Conservation (phyloP, 164 flowering plant genomes). For the Umbellularia californica region DNA sequence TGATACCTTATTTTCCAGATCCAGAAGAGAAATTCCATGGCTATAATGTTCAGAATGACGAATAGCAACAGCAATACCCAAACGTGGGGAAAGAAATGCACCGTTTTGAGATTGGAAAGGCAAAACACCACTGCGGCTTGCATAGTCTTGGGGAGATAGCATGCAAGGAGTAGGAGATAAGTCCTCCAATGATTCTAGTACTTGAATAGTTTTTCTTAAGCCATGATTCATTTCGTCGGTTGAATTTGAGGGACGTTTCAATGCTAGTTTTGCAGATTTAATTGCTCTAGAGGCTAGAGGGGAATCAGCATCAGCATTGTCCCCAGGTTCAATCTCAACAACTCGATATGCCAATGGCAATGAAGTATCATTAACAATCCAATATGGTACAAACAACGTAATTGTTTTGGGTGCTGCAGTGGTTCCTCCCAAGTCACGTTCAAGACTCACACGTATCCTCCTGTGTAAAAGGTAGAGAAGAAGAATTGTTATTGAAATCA, state of each 20-base stretch:
- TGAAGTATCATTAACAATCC: slow-evolving; percentile 79
- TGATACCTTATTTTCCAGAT: slow-evolving; percentile 91
- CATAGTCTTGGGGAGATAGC: slow-evolving; percentile 92
- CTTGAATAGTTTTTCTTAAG: slow-evolving; percentile 60
- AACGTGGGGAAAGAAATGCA: slow-evolving; percentile 60
- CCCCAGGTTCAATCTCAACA: slow-evolving; percentile 79
- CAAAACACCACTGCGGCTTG: slow-evolving; percentile 50
- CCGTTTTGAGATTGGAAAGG: slow-evolving; percentile 68
- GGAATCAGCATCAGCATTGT: slow-evolving; percentile 51
- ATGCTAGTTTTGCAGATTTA: slow-evolving; percentile 57
- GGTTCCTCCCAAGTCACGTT: slow-evolving; percentile 81
- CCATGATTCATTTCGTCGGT: slow-evolving; percentile 35
- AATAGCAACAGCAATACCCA: slow-evolving; percentile 83
- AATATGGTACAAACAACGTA: slow-evolving; percentile 90
- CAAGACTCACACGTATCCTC: slow-evolving; percentile 91
- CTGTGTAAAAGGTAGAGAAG: slow-evolving; percentile 32
- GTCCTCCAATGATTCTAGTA: slow-evolving; percentile 82
- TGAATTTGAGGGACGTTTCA: slow-evolving; percentile 38
- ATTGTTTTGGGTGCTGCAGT: slow-evolving; percentile 76
- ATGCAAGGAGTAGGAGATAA: slow-evolving; percentile 64
- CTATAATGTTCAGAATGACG: slow-evolving; percentile 62
- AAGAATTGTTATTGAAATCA: not conserved
- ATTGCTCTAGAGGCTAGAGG: slow-evolving; percentile 44
- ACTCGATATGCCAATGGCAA: slow-evolving; percentile 63
- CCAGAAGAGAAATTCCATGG: slow-evolving; percentile 87